Evolutionary conservation across 331 rosid species (phyloP), one percentile per base, ranked within the genome.

Genomic region (Telfairia occidentalis): DNA sequence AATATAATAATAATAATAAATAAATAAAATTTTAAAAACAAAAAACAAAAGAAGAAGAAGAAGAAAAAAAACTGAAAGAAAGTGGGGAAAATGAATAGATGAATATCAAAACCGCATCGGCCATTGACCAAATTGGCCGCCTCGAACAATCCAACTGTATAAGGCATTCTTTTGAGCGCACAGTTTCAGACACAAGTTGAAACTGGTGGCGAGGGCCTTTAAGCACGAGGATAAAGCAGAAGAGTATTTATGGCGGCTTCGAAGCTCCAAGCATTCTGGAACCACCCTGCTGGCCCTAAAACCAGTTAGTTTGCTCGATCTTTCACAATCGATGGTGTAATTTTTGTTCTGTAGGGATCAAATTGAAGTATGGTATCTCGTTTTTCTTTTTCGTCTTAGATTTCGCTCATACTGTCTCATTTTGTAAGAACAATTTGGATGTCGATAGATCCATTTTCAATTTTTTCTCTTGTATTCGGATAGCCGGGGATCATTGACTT

Each of bases 271-370:
- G 91, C 96, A 69, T 67, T 94, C 45, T 91, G 89, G 98, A 94
- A 94, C 85, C 97, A 94, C 79, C 98, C 97, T 7, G 96, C 95
- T 69, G 98, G 98, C 13, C 98, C 98, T 45, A 94, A 91, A 91
- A 94, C 98, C 81, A 91, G 98, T 94, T 80, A 87, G 92, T 89
- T 34, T 70, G 1, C 58, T 70, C 55, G 5, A 26, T 11, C 35
- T 19, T 38, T 16, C 35, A 15, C 30, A 3, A 53, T 71, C 21
- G 29, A 2, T 38, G 15, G 0, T n/a, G n/a, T 48, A 19, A 13
- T 52, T 76, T 24, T 29, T 72, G 0, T 73, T 54, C 30, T 59
- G 28, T 8, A 3, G 2, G 2, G 18, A 8, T 19, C 49, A 65
- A 65, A 65, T 72, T 45, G 23, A 45, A 69, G 74, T 45, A 45